These are phyloP conservation scores for Metschnikowia lochheadii DNA, from an alignment of 805 yeast species.

Conservation along the genomic window DNA sequence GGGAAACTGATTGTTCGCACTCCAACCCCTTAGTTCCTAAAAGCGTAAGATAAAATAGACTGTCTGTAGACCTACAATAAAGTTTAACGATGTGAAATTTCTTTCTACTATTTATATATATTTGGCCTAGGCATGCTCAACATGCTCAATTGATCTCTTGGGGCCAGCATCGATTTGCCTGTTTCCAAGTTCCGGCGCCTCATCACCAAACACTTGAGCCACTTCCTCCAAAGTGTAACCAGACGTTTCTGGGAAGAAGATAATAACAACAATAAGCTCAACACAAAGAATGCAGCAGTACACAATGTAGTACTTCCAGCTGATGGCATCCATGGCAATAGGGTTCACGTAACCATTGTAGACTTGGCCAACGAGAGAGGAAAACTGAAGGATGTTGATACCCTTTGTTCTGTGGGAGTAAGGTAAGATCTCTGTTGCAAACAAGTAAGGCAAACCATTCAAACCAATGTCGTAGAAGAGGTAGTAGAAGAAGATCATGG, in stretches of 20 bases:
- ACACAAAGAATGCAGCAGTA: constrained; percentile 29
- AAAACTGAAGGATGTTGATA: constrained; percentile 25
- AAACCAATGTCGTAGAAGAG: constrained; percentile 39
- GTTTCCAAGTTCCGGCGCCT: constrained; percentile 11
- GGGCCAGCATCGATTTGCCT: constrained; percentile 4
- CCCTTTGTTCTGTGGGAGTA: constrained; percentile 42
- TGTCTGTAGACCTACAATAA: no score
- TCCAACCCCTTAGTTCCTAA: no score
- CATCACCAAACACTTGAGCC: constrained; percentile 39
- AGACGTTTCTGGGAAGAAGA: constrained; percentile 39
- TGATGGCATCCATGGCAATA: constrained; percentile 38
- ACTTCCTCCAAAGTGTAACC: constrained; percentile 44
- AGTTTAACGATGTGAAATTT: neutral
- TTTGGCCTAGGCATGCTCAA: constrained; percentile 7
- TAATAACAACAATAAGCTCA: constrained; percentile 26
- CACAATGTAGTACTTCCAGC: constrained; percentile 44
- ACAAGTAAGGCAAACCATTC: constrained; percentile 45
- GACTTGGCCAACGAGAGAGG: constrained; percentile 19
- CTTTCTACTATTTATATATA: neutral
- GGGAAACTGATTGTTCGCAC: no score
- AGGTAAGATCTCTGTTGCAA: constrained; percentile 42
- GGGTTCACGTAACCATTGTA: constrained; percentile 25
- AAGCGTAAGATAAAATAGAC: no score
- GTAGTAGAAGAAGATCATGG: constrained; percentile 48
- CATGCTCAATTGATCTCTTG: constrained; percentile 10